A percentile compares a stretch with the other conserved stretches of the same genome.
These are phyloP conservation scores for Trichophyton mentagrophytes DNA, from an alignment of 2,329 filamentous ascomycete genomes.

Conservation along the genomic window DNA sequence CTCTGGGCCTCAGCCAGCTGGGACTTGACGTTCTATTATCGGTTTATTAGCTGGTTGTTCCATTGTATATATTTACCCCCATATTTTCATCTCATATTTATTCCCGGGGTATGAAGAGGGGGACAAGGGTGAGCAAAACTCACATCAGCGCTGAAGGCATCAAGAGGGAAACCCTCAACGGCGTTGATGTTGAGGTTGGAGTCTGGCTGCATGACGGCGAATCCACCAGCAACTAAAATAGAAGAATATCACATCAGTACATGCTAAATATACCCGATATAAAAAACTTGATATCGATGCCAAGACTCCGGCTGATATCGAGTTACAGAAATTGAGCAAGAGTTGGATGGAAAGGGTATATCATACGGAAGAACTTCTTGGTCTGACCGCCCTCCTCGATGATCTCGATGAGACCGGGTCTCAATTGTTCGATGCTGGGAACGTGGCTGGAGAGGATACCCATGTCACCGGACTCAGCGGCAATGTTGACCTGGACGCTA, in stretches of 20 bases:
- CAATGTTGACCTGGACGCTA: slow-evolving; percentile 91
- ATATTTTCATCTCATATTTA: not conserved
- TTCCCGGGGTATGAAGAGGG: not conserved
- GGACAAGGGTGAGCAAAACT: slow-evolving; percentile 13
- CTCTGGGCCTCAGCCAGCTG: slow-evolving; percentile 95
- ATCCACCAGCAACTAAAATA: slow-evolving; percentile 75
- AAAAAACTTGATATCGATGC: not conserved
- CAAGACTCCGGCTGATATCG: slow-evolving; percentile 7
- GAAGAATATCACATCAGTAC: not conserved
- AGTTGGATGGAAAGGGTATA: not conserved
- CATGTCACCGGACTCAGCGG: slow-evolving; percentile 97
- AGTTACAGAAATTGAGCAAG: slow-evolving; percentile 8
- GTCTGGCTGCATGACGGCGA: slow-evolving; percentile 91
- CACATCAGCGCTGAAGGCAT: slow-evolving; percentile 87
- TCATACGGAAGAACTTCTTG: slow-evolving; percentile 99
- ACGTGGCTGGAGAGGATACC: slow-evolving; percentile 99
- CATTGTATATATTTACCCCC: not conserved
- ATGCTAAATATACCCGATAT: not conserved
- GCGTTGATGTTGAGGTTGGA: slow-evolving; percentile 96
- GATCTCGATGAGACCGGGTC: slow-evolving; percentile 88
- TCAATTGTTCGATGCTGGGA: slow-evolving; percentile 96
- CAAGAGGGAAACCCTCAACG: slow-evolving; percentile 83
- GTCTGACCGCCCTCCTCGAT: slow-evolving; percentile 74
- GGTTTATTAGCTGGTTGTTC: not conserved
- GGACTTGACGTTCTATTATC: slow-evolving; percentile 55